phyloP scores from a whole-genome alignment of 2,329 filamentous ascomycete species.

The Aspergillus ibericus region DNA sequence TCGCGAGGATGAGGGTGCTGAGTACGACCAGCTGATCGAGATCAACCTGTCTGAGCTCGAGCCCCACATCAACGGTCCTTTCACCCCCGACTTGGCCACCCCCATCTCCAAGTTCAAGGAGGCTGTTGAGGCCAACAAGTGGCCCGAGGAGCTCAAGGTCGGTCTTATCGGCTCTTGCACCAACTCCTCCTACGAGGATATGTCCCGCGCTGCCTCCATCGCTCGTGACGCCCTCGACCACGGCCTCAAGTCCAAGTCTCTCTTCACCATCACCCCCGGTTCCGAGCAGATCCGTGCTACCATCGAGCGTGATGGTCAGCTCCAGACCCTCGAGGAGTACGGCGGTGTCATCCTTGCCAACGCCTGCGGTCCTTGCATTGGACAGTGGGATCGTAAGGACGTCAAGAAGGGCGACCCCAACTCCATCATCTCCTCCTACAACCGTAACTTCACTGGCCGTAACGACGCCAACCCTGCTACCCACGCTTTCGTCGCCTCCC shows the following conservation, averaged over 20 bases:
- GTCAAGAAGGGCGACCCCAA: slow-evolving; percentile 95
- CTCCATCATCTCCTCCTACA: slow-evolving; percentile 98
- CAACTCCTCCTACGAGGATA: slow-evolving; percentile 86
- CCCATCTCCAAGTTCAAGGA: slow-evolving; percentile 97
- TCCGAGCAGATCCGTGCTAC: slow-evolving; percentile 96
- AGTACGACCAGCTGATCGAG: slow-evolving; percentile 96
- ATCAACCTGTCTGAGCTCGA: slow-evolving; percentile 94
- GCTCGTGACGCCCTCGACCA: slow-evolving; percentile 87
- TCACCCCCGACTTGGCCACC: slow-evolving; percentile 96
- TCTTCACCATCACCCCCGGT: slow-evolving; percentile 94
- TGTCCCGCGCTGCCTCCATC: slow-evolving; percentile 90
- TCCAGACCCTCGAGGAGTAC: slow-evolving; percentile 93
- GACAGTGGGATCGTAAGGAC: slow-evolving; percentile 91
- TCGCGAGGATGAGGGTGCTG: slow-evolving; percentile 79
- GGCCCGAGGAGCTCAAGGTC: slow-evolving; percentile 95
- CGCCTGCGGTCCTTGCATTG: slow-evolving; percentile 89
- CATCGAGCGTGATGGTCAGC: slow-evolving; percentile 84
- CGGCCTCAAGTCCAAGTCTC: slow-evolving; percentile 87
- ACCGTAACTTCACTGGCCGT: slow-evolving; percentile 99
- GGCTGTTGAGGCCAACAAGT: slow-evolving; percentile 89
- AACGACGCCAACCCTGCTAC: slow-evolving; percentile 96
- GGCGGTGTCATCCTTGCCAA: slow-evolving; percentile 94
- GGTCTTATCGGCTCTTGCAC: slow-evolving; percentile 98
- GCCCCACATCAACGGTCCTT: slow-evolving; percentile 97
- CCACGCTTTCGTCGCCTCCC: slow-evolving; percentile 89